Percentiles rank a stretch among this genome's conserved stretches.
phyloP scores from a whole-genome alignment of 805 yeast species.

The Saitoella complicata region DNA sequence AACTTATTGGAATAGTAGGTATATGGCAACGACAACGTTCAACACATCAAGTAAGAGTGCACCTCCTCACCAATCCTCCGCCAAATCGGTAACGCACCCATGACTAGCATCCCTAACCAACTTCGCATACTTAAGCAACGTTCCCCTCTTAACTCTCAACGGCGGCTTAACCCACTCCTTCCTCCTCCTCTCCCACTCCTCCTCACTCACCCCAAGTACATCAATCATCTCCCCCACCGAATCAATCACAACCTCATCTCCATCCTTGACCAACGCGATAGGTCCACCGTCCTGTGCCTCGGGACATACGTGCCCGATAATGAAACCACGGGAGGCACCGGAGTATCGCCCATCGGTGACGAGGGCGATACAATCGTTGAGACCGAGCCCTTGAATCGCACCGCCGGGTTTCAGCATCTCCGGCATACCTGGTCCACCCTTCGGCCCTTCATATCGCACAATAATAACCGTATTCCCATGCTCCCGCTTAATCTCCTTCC shows the following conservation, averaged over 20 bases:
- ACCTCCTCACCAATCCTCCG: not conserved
- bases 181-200: conserved; percentile 58
- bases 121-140: conserved; percentile 67
- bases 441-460: conserved; percentile 96
- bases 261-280: conserved; percentile 82
- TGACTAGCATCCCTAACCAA: conserved; percentile 79
- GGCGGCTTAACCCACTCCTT: conserved; percentile 61
- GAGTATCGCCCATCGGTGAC: conserved; percentile 95
- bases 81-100: conserved; percentile 60
- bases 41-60: too few species aligned
- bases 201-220: conserved; percentile 56
- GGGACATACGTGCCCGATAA: conserved; percentile 96
- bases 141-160: conserved; percentile 82
- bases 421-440: conserved; percentile 99
- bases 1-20: too few species aligned
- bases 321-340: conserved; percentile 98
- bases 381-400: conserved; percentile 97
- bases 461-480: conserved; percentile 81
- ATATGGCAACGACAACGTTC: too few species aligned
- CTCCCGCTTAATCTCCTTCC: conserved; percentile 83
- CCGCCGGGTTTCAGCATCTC: conserved; percentile 99
- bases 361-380: conserved; percentile 79
- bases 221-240: conserved; percentile 84
- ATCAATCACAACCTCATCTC: conserved; percentile 83
- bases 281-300: conserved; percentile 99